Conservation (phyloP, 2,329 filamentous ascomycete genomes). For the Calonectria hawksworthii region DNA sequence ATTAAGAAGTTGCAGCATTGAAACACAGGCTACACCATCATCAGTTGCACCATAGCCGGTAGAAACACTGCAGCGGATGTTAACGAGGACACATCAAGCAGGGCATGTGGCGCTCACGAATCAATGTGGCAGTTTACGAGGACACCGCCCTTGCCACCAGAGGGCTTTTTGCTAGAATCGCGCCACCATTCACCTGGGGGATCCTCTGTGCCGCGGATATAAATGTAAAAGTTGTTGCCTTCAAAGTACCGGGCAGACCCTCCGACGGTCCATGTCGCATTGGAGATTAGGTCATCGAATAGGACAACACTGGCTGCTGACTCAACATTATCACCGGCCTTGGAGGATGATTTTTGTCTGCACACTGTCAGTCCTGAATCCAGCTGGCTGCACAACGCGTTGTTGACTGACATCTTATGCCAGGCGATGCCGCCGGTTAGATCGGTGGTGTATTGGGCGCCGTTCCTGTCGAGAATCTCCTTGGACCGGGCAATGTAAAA, state of each 20-base stretch:
- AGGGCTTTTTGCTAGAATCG: constrained; percentile 55
- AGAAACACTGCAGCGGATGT: constrained; percentile 73
- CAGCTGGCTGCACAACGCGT: not conserved
- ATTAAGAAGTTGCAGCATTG: constrained; percentile 85
- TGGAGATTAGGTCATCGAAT: constrained; percentile 84
- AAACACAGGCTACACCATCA: constrained; percentile 91
- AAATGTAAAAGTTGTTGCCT: constrained; percentile 91
- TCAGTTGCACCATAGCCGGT: constrained; percentile 95
- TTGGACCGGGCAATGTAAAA: constrained; percentile 82
- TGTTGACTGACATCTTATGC: constrained; percentile 42
- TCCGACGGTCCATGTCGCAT: constrained; percentile 73
- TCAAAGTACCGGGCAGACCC: constrained; percentile 83
- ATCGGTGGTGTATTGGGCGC: constrained; percentile 61
- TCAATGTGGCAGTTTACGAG: constrained; percentile 97
- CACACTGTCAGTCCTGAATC: not conserved
- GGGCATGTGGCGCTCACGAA: constrained; percentile 59
- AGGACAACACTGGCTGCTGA: constrained; percentile 65
- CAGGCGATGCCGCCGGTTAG: constrained; percentile 49
- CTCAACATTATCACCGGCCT: not conserved
- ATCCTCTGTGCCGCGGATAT: constrained; percentile 86
- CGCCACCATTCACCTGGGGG: constrained; percentile 82
- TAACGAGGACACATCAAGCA: constrained; percentile 20
- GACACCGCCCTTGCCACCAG: constrained; percentile 78
- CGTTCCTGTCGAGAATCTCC: constrained; percentile 76
- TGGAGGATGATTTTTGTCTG: not conserved